Base-by-base conservation (phyloP, 495 filamentous ascomycete genomes). In the Hypoxylon intermedium region DNA sequence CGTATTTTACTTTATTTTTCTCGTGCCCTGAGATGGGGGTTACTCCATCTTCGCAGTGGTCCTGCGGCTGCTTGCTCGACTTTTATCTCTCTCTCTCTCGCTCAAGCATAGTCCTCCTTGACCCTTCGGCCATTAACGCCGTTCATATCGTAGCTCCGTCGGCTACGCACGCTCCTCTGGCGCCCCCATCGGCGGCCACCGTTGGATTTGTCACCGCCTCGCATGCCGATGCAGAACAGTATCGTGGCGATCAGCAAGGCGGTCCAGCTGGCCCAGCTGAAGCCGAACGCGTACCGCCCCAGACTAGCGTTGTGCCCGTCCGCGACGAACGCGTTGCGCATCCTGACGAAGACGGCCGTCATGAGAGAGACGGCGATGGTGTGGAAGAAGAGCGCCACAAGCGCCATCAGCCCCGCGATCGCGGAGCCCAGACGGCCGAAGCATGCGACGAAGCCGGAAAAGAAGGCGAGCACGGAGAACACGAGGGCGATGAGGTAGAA, bases 211-310 rank as follows among this genome's bases (percentile, higher is more conserved):
- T 42, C 40, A 6, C 51, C 58, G 5, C 62, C 47, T 15, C 68
- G 69, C 13, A 65, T 79, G 16, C 79, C 82, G 1, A 84, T 42
- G 74, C 86, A 93, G 77, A 93, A 89, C 13, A 92, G 69, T 20
- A 92, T 44, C 9, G 85, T 88, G 12, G 89, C 83, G 46, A 96
- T 73, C 56, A 93, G 75, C 42, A 90, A 80, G 41, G 84, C 86
- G 1, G 80, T 84, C 66, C 87, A 84, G 3, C 90, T 82, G 2
- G 87, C 87, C 92, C 92, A 97, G 75, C 88, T 91, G 76, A 96
- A 96, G 21, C 84, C 92, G 63, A 89, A 93, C 5, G 89, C 86
- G 58, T 91, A 90, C 12, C 73, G 62, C 20, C 92, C 92, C 4
- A 97, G 72, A 6, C 63, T 71, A 18, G 92, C 84, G 30, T 56